Evolutionary conservation across 2,329 filamentous ascomycete species (phyloP), one percentile per base, ranked within the genome.

Genomic region (Nigrospora osmanthi): DNA sequence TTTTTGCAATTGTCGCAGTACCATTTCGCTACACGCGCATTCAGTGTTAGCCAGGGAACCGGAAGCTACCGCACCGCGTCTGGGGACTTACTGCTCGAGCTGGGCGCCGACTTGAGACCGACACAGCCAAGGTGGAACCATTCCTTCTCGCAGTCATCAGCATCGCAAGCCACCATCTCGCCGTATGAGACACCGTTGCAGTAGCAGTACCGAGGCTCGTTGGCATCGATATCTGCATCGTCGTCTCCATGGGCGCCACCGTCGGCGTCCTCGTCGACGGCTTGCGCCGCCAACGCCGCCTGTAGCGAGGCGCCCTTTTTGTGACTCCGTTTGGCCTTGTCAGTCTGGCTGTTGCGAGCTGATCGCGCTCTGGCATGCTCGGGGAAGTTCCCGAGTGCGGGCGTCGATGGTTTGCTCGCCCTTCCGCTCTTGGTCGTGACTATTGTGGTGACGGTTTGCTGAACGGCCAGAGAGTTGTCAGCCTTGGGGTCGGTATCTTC

Each of bases 51-150:
- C 15, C 13, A 12, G 14, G n/a, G 14, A 39, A 28, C 23, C 15
- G 6, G 14, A 13, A 16, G 14, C 13, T 17, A 6, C 15, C 4
- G 34, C 13, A 32, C 16, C 48, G 23, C 5, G 9, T 28, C 10
- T 28, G 6, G 5, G 10, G 51, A 78, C 81, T 72, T 66, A 87
- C 84, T 78, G 64, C 83, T 88, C 51, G 81, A 80, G 47, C 78
- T 82, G n/a, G 87, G 87, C 43, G 87, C 85, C 47, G 85, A 85
- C 55, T 84, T 85, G 55, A 93, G 65, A 23, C 87, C 87, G 30
- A 89, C 87, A 62, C 87, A 93, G 41, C 83, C 84, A 41, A 93
- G 67, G 71, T 90, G 87, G 69, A 90, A 91, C 87, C 87, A 90
- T 64, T 90, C 86, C 49, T 80, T 75, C 52, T 79, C 75, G 64